phyloP scores from a whole-genome alignment of 768 basidiomycete species.

The Tulasnella sp. region DNA sequence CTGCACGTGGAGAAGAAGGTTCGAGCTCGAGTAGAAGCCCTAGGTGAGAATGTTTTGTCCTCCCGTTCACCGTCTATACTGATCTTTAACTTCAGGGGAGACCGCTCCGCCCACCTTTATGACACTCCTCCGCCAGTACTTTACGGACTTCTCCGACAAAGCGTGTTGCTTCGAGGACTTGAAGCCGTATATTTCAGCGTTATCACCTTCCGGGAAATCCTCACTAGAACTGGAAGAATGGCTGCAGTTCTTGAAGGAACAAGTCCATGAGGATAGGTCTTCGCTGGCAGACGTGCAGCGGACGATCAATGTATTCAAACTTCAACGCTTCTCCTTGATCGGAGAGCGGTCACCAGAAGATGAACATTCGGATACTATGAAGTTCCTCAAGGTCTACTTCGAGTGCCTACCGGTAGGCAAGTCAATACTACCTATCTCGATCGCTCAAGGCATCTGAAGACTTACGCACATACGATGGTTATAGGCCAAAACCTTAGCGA shows the following conservation, averaged over 20 bases:
- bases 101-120: not conserved
- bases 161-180: constrained; percentile 83
- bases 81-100: not conserved
- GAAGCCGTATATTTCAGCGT: constrained; percentile 43
- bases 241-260: constrained; percentile 40
- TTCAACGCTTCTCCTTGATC: constrained; percentile 51
- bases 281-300: constrained; percentile 42
- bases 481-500: constrained; percentile 45
- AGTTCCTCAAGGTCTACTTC: constrained; percentile 53
- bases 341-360: constrained; percentile 44
- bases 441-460: not conserved
- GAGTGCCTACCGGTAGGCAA: constrained; percentile 50
- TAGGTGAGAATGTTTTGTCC: not conserved
- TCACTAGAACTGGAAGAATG: constrained; percentile 36
- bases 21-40: constrained; percentile 16
- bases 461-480: not conserved
- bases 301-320: constrained; percentile 64
- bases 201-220: constrained; percentile 21
- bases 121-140: constrained; percentile 36
- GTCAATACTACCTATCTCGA: not conserved
- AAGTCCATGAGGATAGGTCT: not conserved
- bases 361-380: constrained; percentile 42
- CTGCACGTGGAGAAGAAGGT: constrained; percentile 65
- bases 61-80: not conserved
- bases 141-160: constrained; percentile 65